A percentile compares a stretch with the other conserved stretches of the same genome.
Conservation (phyloP, 2,329 filamentous ascomycete genomes). For the Reticulascus tulasneorum region DNA sequence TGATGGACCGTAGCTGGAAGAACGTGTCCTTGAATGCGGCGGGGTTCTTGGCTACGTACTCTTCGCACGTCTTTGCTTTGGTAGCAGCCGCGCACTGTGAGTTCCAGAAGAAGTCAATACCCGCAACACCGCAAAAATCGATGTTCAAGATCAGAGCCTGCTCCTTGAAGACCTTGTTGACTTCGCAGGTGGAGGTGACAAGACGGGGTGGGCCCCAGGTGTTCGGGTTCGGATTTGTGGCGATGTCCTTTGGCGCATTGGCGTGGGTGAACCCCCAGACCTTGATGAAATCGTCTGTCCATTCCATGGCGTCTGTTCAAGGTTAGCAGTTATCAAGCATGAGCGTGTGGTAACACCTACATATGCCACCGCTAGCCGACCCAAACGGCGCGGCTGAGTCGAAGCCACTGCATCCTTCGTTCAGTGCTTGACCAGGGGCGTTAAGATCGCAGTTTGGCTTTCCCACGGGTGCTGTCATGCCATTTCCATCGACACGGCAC, state of each 20-base stretch:
- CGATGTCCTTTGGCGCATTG: slow-evolving; percentile 50
- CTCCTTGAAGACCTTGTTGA: slow-evolving; percentile 22
- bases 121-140: slow-evolving; percentile 69
- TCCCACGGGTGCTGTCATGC: slow-evolving; percentile 25
- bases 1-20: slow-evolving; percentile 41
- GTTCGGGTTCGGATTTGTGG: slow-evolving; percentile 19
- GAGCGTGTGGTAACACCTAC: slow-evolving; percentile 26
- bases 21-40: slow-evolving; percentile 30
- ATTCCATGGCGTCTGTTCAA: slow-evolving; percentile 55
- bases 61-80: slow-evolving; percentile 23
- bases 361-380: slow-evolving; percentile 33
- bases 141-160: slow-evolving; percentile 23
- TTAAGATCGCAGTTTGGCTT: slow-evolving; percentile 37
- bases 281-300: slow-evolving; percentile 56
- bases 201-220: slow-evolving; percentile 23
- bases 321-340: slow-evolving; percentile 24
- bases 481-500: slow-evolving; percentile 27
- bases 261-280: slow-evolving; percentile 62
- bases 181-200: slow-evolving; percentile 20
- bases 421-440: slow-evolving; percentile 26
- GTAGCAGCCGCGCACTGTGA: slow-evolving; percentile 20
- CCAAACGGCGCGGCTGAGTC: slow-evolving; percentile 36
- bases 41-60: slow-evolving; percentile 34
- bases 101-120: slow-evolving; percentile 22
- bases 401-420: slow-evolving; percentile 36